Base-by-base conservation (phyloP, 2,329 filamentous ascomycete genomes). In the Tolypocladium ophioglossoides region DNA sequence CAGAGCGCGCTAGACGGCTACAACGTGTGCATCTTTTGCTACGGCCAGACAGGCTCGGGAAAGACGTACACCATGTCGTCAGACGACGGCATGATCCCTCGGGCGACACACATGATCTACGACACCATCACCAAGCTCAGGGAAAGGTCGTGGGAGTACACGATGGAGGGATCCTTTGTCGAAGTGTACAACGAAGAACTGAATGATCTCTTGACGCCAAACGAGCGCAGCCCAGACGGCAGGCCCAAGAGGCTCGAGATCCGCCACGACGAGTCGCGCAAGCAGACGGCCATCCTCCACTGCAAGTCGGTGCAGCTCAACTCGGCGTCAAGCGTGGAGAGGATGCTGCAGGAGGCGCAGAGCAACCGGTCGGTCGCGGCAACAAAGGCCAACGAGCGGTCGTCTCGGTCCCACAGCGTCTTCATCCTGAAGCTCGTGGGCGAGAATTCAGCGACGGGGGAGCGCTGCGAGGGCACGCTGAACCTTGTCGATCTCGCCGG, bases 101-200 rank as follows among this genome's bases (percentile, higher is more conserved):
- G 87, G 9, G 91, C 94, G 3, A 94, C 95, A 9, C 83, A 89
- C 60, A 92, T 97, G 75, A 96, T 99, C 59, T 96, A 96, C 69
- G 82, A 89, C 53, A 94, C 90, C 44, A 89, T 95, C 52, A 86
- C 85, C 57, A 80, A 85, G 51, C 77, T 99, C 20, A 85, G 87
- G 68, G 89, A 91, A 61, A 95, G 96, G 68, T 94, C 91, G 27
- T 99, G 94, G 94, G 81, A 79, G 41, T 99, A 99, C 71, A 87
- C 80, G 0, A 95, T 99, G 83, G 89, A 95, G 66, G 94, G 94
- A 8, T 91, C 86, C 54, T 99, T 99, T 65, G 84, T 97, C 16
- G 94, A 99, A 67, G 94, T 99, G 7, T 99, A 99, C 80, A 97
- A 99, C 59, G 94, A 99, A 68, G 94, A 95, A 57, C 79, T 99